Base-by-base conservation (phyloP, 2,329 filamentous ascomycete species). In the Corynespora cassiicola region DNA sequence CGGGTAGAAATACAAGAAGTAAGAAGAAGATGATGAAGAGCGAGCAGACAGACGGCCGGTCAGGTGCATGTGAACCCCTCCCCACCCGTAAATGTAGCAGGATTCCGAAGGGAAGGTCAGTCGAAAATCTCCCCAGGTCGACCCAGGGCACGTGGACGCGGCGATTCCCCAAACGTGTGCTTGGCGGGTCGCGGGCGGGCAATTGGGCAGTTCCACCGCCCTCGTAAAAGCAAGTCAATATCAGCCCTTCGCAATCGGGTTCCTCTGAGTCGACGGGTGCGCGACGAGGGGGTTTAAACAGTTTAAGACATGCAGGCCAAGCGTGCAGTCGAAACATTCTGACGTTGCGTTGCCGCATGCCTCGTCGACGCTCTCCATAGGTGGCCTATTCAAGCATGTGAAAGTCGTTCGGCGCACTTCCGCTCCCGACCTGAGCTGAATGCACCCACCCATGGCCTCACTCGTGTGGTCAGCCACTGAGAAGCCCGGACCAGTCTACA, bases 141-240 rank as follows among this genome's bases (percentile, higher is more conserved):
- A 39, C 47, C 53, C 32, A 49, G 54, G 45, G 54, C 56, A 60
- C 56, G 52, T 58, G 56, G 47, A 47, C 51, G 19, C 39, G 34
- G 32, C 20, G 22, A 25, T 31, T 21, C 30, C 19, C n/a, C 12
- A 24, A 5, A 11, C 18, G 18, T 23, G 39, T 35, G 42, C 51
- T 56, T 46, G 51, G 51, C 45, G 39, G 10, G 5, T 25, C 20
- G 17, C 10, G 15, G 15, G 5, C 10, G 8, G 32, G 17, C 6
- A 21, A 28, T 34, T 35, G 39, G 34, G 25, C 42, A 29, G 52
- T 20, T 25, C n/a, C 51, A 48, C 48, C 31, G 50, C 54, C 57
- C 55, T 59, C 37, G 45, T 51, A 53, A 47, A 51, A 47, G 45
- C 36, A 52, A 50, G n/a, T n/a, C n/a, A n/a, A n/a, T n/a, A n/a